phyloP scores from a whole-genome alignment of 768 basidiomycete species.

The Amanita thiersii region DNA sequence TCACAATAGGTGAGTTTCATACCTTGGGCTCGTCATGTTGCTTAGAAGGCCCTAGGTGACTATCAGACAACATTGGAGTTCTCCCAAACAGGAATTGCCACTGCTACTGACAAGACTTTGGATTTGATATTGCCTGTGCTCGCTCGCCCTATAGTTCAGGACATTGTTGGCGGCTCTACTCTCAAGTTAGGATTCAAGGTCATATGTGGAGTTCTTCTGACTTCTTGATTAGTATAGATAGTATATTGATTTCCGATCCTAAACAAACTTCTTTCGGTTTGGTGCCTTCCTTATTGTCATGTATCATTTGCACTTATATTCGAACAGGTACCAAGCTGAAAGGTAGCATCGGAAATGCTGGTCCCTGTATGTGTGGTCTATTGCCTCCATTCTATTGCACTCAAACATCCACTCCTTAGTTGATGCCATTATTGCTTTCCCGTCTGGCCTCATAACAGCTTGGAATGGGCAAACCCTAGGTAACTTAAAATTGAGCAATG shows the following conservation, averaged over 20 bases:
- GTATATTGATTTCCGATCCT: slow-evolving; percentile 53
- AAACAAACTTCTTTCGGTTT: slow-evolving; percentile 48
- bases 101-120: slow-evolving; percentile 51
- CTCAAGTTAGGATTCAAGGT: slow-evolving; percentile 42
- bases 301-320: slow-evolving; percentile 1
- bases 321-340: slow-evolving; percentile 40
- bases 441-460: slow-evolving; percentile 47
- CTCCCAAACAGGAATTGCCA: slow-evolving; percentile 46
- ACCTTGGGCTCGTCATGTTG: background rate
- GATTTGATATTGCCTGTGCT: slow-evolving; percentile 60
- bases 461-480: slow-evolving; percentile 57
- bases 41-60: slow-evolving; percentile 32
- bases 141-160: slow-evolving; percentile 69
- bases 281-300: background rate
- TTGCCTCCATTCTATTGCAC: background rate
- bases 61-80: slow-evolving; percentile 59
- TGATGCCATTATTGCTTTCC: slow-evolving; percentile 62
- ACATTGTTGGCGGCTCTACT: slow-evolving; percentile 49
- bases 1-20: slow-evolving; percentile 43
- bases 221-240: slow-evolving; percentile 36
- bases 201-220: background rate
- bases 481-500: slow-evolving; percentile 48
- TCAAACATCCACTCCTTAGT: slow-evolving; percentile 26
- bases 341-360: slow-evolving; percentile 61
- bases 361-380: slow-evolving; percentile 47